phyloP scores from a whole-genome alignment of 1,284 basidiomycete species.

The Rhizopogon parksii region DNA sequence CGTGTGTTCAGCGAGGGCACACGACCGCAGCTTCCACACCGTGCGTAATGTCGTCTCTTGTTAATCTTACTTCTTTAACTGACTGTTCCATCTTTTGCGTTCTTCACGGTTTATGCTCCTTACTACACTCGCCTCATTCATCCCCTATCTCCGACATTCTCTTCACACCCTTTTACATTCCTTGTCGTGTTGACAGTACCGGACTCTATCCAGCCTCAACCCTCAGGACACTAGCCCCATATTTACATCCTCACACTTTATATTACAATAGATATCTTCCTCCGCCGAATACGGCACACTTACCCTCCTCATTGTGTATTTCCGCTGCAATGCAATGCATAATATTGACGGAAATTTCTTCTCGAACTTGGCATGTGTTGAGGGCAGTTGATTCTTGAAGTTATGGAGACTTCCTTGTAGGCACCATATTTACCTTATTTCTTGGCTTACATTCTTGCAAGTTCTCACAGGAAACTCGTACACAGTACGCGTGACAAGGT shows the following conservation, averaged over 20 bases:
- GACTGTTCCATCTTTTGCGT: neutral
- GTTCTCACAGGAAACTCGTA: neutral
- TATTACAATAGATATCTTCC: neutral
- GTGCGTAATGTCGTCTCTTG: constrained; percentile 12
- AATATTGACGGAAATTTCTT: constrained; percentile 14
- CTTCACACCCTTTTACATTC: neutral
- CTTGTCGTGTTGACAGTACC: constrained; percentile 18
- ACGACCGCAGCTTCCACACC: constrained; percentile 55
- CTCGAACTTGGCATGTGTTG: constrained; percentile 13
- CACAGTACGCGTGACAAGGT: too few relatives aligned
- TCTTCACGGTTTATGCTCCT: too few relatives aligned
- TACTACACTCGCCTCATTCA: neutral
- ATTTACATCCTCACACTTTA: neutral
- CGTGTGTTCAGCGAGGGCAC: constrained; percentile 80
- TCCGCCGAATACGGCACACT: neutral
- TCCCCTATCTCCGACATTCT: neutral
- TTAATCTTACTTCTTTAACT: neutral
- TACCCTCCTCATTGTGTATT: constrained; percentile 34
- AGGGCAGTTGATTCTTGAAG: neutral
- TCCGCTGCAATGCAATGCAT: constrained; percentile 29
- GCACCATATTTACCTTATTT: neutral
- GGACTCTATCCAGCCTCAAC: constrained; percentile 23
- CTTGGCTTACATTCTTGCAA: neutral
- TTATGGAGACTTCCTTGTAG: neutral
- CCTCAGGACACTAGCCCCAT: constrained; percentile 1